Evolutionary conservation across 768 basidiomycete genomes (phyloP), one percentile per base, ranked within the genome.

Genomic region (Clavulina sp.): DNA sequence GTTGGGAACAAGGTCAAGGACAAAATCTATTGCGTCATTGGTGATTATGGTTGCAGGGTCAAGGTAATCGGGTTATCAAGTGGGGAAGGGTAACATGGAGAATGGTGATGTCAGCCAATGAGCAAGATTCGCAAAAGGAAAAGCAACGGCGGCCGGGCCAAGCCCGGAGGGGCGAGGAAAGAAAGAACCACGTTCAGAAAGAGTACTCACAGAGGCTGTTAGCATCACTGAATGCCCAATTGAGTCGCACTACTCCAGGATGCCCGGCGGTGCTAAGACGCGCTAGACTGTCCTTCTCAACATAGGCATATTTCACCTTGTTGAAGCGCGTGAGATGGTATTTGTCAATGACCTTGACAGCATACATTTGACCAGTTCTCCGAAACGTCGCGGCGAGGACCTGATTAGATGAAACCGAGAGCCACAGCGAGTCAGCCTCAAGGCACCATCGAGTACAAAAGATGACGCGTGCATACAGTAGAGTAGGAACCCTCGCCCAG

Each of bases 401-500:
- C 82, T 81, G 59, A 48, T 23, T 33, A 55, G 48, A 51, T 54
- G 51, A 41, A 54, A 48, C 26, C 28, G 48, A 16, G 16, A 32
- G 24, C 21, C 34, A 29, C 38, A 13, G 26, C 19, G 38, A 32
- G 23, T 41, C 34, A 29, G 51, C 31, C 16, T 36, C 31, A 16
- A 18, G 31, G 23, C 48, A 9, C 7, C 16, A 49, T 18, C 23
- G 43, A 51, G 23, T 24, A n/a, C 6, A 33, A 4, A n/a, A n/a
- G n/a, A n/a, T n/a, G n/a, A n/a, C n/a, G n/a, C n/a, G n/a, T n/a
- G 71, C 78, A 60, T 61, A 84, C 85, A 4, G 80, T 81, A 21
- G 83, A 85, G 61, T 84, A 88, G 6, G 82, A 82, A 19, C 85
- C 85, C 61, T 84, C 81, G 19, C 84, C 84, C 2, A 87, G 69